Evolutionary conservation across 225 moss, liverwort and hornwort species (phyloP), one percentile per base, ranked within the genome.

Genomic region (Physcomitrium patens): DNA sequence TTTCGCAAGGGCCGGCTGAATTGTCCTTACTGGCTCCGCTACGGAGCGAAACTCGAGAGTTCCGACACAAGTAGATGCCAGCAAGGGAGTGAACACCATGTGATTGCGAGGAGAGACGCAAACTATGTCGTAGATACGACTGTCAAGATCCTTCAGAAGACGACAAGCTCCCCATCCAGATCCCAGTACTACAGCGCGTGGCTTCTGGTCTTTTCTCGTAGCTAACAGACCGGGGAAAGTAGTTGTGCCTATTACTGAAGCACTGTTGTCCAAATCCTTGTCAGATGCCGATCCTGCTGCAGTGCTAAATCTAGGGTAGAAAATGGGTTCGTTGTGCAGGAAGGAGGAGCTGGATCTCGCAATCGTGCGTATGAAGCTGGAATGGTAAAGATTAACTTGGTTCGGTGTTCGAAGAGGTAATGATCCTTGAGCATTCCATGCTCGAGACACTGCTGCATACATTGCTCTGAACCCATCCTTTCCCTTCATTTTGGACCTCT

Each of bases 81-180:
- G 68, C 50, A 95, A 77, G n/a, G 94, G 94, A 1, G 94, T 95
- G 75, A 95, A 95, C 15, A 95, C 92, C 92, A 95, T 92, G 66
- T 95, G 92, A 77, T 95, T 95, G 70, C 94, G 87, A 24, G 94
- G 94, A 1, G 92, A 91, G 48, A 95, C 58, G 84, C 89, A 92
- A 1, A 92, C 81, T 8, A 91, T 57, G 60, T 95, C 94, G 49
- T 89, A 95, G 7, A 79, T 24, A 18, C 52, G 52, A 3, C 87
- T 68, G 68, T 92, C 72, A 58, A 91, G 58, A 24, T 89, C 92
- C 76, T 85, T 91, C 65, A 92, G 79, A 0, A 95, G 10, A 13
- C 94, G 89, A 75, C 90, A 89, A 7, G 78, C 94, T 3, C 89
- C 92, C 94, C 94, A 95, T 62, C 94, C 94, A 1, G 91, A 17